A percentile compares a stretch with the other conserved stretches of the same genome.
Evolutionary conservation across 192 early-diverging fungal genomes (phyloP).

Genomic region (Entomortierella parvispora): DNA sequence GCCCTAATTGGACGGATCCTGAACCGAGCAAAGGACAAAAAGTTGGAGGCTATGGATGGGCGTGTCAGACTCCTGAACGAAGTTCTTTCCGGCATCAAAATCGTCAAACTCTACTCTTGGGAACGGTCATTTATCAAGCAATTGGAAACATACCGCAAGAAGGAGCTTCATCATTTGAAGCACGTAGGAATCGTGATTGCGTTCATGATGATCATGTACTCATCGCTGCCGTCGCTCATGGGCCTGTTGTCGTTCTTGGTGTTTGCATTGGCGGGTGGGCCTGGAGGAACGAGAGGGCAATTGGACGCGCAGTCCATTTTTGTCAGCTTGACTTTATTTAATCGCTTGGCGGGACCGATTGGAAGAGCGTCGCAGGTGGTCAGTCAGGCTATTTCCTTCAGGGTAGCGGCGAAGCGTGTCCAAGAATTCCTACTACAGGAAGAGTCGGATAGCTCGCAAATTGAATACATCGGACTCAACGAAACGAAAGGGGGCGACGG

Average conservation of each 20-base stretch:
- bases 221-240: slow-evolving; percentile 16
- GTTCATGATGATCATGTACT: slow-evolving; percentile 19
- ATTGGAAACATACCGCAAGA: slow-evolving; percentile 8
- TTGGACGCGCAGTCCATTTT: slow-evolving; percentile 8
- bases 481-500: background rate
- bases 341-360: slow-evolving; percentile 4
- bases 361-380: background rate
- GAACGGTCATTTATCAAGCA: slow-evolving; percentile 9
- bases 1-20: slow-evolving; percentile 9
- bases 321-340: slow-evolving; percentile 25
- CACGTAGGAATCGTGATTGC: background rate
- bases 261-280: slow-evolving; percentile 8
- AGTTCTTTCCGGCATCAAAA: slow-evolving; percentile 46
- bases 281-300: background rate
- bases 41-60: slow-evolving; percentile 50
- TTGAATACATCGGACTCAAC: background rate
- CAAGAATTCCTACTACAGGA: slow-evolving; percentile 19
- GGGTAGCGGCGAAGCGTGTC: slow-evolving; percentile 9
- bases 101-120: slow-evolving; percentile 55
- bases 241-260: slow-evolving; percentile 13
- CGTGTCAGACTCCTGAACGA: slow-evolving; percentile 47
- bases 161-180: slow-evolving; percentile 8
- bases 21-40: slow-evolving; percentile 35
- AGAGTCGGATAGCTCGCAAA: slow-evolving; percentile 8
- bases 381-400: slow-evolving; percentile 3